phyloP scores from a whole-genome alignment of 179 eudicot genomes.

The Beta lomatogona region DNA sequence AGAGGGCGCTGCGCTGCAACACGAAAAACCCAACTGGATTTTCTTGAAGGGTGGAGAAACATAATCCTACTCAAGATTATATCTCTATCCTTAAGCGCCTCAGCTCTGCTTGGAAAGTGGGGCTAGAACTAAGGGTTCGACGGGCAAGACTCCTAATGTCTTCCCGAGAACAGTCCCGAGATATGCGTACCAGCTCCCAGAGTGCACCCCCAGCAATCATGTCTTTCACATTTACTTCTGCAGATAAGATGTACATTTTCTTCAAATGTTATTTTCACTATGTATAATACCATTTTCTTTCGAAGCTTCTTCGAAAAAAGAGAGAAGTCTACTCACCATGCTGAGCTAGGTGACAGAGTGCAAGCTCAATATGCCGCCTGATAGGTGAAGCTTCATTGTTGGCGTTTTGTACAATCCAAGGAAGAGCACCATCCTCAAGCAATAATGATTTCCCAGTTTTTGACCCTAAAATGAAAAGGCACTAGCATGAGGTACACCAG shows the following conservation, averaged over 20 bases:
- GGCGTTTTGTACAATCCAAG: conserved; percentile 96
- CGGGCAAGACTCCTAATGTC: conserved; percentile 86
- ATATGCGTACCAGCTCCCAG: conserved; percentile 96
- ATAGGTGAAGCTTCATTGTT: conserved; percentile 93
- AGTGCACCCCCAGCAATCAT: conserved; percentile 98
- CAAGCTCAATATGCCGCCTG: conserved; percentile 95
- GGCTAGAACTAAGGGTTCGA: conserved; percentile 74
- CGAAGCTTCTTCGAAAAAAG: not conserved
- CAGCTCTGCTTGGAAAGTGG: conserved; percentile 70
- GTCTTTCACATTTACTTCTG: conserved; percentile 91
- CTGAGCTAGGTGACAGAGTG: conserved; percentile 97
- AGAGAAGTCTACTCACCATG: conserved; percentile 56
- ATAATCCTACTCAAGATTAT: conserved; percentile 5
- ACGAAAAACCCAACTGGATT: not conserved
- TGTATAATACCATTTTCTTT: not conserved
- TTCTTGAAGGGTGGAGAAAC: not conserved
- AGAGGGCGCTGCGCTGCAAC: not conserved
- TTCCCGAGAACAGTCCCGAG: conserved; percentile 92
- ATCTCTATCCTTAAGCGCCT: conserved; percentile 70
- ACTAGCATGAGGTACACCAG: not conserved
- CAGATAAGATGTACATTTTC: not conserved
- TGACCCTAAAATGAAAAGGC: conserved; percentile 42
- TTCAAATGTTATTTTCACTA: not conserved
- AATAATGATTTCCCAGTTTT: conserved; percentile 71
- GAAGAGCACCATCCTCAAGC: conserved; percentile 94